phyloP scores from a whole-genome alignment of 2,329 filamentous ascomycete species.

The Neopestalotiopsis sp. region DNA sequence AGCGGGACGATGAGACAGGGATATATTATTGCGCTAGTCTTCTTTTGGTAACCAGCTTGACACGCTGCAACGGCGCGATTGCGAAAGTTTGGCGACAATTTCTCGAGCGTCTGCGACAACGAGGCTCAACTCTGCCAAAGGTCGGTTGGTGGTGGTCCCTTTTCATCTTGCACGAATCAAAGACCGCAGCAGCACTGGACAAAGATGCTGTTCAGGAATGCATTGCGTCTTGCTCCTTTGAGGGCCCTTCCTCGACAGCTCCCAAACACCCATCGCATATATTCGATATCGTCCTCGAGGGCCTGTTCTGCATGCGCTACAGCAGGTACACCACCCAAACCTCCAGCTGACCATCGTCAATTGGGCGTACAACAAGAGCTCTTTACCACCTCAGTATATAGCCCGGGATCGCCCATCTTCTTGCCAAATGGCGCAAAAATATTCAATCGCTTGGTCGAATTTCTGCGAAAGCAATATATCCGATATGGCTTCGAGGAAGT shows the following conservation, averaged over 20 bases:
- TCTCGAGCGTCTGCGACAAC: background rate
- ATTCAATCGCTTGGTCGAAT: conserved; percentile 83
- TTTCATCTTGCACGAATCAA: background rate
- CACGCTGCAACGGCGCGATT: conserved; percentile 8
- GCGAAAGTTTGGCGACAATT: background rate
- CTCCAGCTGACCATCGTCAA: conserved; percentile 60
- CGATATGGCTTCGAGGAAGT: conserved; percentile 88
- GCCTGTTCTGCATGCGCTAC: conserved; percentile 38
- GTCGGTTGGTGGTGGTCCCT: background rate
- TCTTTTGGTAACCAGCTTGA: conserved; percentile 20
- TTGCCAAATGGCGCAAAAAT: conserved; percentile 81
- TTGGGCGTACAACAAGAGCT: conserved; percentile 72
- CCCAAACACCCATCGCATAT: background rate
- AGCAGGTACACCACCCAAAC: conserved; percentile 29
- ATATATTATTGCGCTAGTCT: background rate
- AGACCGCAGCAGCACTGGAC: background rate
- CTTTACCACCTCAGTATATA: conserved; percentile 80
- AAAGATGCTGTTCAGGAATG: conserved; percentile 18
- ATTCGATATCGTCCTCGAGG: conserved; percentile 16
- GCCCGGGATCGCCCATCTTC: conserved; percentile 85
- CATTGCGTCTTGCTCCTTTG: background rate
- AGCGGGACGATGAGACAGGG: conserved; percentile 3
- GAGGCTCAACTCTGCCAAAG: background rate
- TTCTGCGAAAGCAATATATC: conserved; percentile 82
- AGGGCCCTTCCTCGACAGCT: background rate